Conservation (phyloP, 257 asterid species). For the Sherardia arvensis region DNA sequence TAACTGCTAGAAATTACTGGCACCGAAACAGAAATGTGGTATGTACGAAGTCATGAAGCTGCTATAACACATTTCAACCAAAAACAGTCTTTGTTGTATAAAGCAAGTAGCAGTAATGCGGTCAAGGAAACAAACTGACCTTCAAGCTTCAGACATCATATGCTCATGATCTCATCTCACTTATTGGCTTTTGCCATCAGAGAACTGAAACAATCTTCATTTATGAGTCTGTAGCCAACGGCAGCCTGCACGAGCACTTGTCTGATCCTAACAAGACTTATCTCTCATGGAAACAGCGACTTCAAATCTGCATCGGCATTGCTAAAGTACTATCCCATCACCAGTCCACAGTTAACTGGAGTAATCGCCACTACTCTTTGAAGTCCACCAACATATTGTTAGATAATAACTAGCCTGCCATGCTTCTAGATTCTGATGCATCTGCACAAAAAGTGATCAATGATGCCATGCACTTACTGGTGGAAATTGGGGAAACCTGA, state of each 20-base stretch:
- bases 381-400: conserved; percentile 52
- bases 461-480: conserved; percentile 9
- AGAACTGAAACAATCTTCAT: conserved; percentile 40
- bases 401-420: conserved; percentile 47
- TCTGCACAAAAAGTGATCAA: conserved; percentile 21
- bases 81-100: conserved; percentile 31
- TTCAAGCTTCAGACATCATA: conserved; percentile 22
- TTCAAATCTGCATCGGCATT: conserved; percentile 53
- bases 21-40: too few species aligned
- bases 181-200: conserved; percentile 42
- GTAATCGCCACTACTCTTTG: conserved; percentile 44
- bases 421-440: conserved; percentile 43
- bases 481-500: conserved; percentile 26
- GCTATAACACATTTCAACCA: too few species aligned
- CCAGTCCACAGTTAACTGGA: conserved; percentile 33
- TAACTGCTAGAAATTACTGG: conserved; percentile 28
- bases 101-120: conserved; percentile 38
- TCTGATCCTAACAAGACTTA: conserved; percentile 40
- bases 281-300: conserved; percentile 58
- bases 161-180: conserved; percentile 27
- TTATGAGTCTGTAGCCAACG: conserved; percentile 37
- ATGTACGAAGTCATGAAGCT: too few species aligned
- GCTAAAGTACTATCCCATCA: conserved; percentile 42
- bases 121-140: conserved; percentile 30
- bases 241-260: conserved; percentile 52